Base-by-base conservation (phyloP, 2,329 filamentous ascomycete species). In the Phialemoniopsis sp. region DNA sequence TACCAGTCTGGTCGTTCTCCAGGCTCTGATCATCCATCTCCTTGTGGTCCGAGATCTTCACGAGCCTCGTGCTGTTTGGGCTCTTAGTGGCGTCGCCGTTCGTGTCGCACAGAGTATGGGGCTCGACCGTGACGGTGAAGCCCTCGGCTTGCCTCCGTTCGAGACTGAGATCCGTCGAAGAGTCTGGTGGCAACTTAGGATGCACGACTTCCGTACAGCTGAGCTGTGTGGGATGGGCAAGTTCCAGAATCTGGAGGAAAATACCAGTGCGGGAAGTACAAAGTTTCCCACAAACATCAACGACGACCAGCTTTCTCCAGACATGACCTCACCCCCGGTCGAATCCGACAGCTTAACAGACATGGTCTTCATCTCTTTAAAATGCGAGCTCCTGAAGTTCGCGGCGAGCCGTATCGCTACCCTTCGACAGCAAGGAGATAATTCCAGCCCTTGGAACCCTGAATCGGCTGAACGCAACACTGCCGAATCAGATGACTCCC, bases 1-100 rank as follows among this genome's bases (percentile, higher is more conserved):
- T 4, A 50, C 48, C 13, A 57, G 55, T 30, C 50, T 65, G 31
- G 48, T 56, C 18, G 56, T 59, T 18, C 43, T 66, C 13, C 62
- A 66, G 45, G 59, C 62, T 7, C 46, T 64, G n/a, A 36, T 56
- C 2, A 46, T 65, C 8, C 28, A 36, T 16, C 33, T 42, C 3
- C 13, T 42, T 13, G 21, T 32, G 2, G 15, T 36, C 5, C 31
- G 40, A 9, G 40, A 35, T n/a, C 14, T 35, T 3, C 36, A 34
- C 21, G 33, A 39, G 40, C 40, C 40, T 9, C 32, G 33, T 28
- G 34, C 34, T 15, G 13, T 41, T 1, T 42, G 37, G 36, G 26
- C 37, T 10, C 26, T 39, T 29, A 39, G 18, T 4, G 40, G 40
- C 9, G 18, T 39, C 4, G 40, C 40, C 2, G 10, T 39, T n/a